These are phyloP conservation scores for Acanthamoeba healyi DNA, from an alignment of 208 protist genomes.

Conservation along the genomic window DNA sequence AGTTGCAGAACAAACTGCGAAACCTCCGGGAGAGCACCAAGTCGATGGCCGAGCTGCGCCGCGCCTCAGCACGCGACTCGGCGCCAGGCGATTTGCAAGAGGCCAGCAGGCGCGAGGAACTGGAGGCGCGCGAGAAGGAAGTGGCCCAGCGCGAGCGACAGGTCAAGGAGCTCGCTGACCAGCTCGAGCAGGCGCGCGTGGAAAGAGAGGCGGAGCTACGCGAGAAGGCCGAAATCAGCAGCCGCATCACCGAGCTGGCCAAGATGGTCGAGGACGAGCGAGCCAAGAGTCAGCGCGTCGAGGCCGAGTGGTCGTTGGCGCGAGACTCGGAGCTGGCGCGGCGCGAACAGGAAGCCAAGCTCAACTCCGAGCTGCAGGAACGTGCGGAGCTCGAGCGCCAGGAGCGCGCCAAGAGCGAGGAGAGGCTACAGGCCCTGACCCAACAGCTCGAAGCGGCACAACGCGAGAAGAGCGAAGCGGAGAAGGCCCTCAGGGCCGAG, in stretches of 20 bases:
- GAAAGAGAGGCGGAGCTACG: not conserved
- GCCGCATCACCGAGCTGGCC: not conserved
- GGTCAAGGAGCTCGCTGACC: not conserved
- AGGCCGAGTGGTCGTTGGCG: not conserved
- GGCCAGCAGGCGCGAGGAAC: not conserved
- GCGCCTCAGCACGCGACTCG: not conserved
- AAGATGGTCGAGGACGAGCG: not conserved
- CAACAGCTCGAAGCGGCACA: not conserved
- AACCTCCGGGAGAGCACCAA: not conserved
- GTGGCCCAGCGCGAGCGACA: not conserved
- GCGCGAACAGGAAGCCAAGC: not conserved
- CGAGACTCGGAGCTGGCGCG: not conserved
- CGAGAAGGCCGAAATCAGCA: not conserved
- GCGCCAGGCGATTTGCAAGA: not conserved
- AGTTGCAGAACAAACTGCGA: not conserved
- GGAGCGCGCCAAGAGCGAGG: not conserved
- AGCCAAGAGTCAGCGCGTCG: not conserved
- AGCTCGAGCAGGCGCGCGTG: not conserved
- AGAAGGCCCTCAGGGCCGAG: not conserved
- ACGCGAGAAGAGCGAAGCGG: not conserved
- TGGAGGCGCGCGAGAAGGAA: not conserved
- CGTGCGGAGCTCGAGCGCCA: not conserved
- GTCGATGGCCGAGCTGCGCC: not conserved
- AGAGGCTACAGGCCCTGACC: not conserved
- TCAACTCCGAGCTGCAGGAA: constrained; percentile 4